Conservation (phyloP, 805 yeast species). For the Candida tammaniensis region DNA sequence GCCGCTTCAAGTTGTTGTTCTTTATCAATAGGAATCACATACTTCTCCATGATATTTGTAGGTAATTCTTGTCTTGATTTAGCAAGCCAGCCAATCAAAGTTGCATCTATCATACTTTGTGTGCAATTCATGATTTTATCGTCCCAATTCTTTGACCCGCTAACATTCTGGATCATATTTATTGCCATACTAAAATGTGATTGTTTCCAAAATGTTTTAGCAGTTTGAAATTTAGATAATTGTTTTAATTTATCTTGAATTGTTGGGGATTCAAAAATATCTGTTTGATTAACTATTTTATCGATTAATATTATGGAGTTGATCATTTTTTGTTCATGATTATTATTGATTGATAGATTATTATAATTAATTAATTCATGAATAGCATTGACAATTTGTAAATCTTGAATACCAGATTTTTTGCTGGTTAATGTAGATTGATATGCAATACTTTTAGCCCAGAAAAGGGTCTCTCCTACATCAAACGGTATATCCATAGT, state of each 20-base stretch:
- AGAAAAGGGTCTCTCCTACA: constrained; percentile 37
- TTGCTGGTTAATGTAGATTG: constrained; percentile 22
- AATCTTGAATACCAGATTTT: too few relatives aligned
- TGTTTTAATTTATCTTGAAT: background rate
- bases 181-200: constrained; percentile 58
- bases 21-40: constrained; percentile 48
- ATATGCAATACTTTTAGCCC: constrained; percentile 39
- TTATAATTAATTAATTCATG: constrained; percentile 45
- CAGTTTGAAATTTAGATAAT: constrained; percentile 45
- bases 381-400: constrained; percentile 20
- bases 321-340: constrained; percentile 48
- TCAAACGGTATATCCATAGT: constrained; percentile 4
- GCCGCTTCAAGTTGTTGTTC: constrained; percentile 6
- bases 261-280: background rate
- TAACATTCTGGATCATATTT: constrained; percentile 40
- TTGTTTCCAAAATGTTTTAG: constrained; percentile 64
- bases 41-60: constrained; percentile 51
- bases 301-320: constrained; percentile 48
- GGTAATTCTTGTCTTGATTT: constrained; percentile 69
- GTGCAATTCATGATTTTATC: constrained; percentile 5
- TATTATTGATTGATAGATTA: constrained; percentile 31
- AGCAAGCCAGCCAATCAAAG: constrained; percentile 68
- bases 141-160: constrained; percentile 1
- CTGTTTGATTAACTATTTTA: constrained; percentile 24
- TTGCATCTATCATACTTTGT: constrained; percentile 25